Evolutionary conservation across 1,284 basidiomycete genomes (phyloP).

Genomic region (Leucoagaricus sp.): DNA sequence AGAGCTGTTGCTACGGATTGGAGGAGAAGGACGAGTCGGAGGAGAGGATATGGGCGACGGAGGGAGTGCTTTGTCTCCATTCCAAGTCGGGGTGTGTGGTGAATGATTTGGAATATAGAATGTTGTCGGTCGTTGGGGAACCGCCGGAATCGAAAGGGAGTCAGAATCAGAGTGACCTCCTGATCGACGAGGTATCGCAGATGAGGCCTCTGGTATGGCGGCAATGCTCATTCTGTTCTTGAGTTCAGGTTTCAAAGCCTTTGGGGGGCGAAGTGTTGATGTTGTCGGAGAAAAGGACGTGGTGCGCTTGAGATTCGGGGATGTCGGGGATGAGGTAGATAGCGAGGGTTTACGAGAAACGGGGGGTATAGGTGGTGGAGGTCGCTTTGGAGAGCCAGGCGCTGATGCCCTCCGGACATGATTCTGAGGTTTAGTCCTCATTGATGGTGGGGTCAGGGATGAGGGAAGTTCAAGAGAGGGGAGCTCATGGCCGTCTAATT

Average conservation of each 20-base stretch:
- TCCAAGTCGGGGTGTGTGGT: background rate
- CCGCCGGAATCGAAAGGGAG: background rate
- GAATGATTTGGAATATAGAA: background rate
- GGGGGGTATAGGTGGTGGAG: conserved; percentile 9
- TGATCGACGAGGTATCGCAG: background rate
- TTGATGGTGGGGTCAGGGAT: conserved; percentile 77
- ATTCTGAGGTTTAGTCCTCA: conserved; percentile 38
- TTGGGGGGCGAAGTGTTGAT: background rate
- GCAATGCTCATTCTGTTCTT: conserved; percentile 7
- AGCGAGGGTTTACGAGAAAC: conserved; percentile 12
- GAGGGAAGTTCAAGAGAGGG: conserved; percentile 66
- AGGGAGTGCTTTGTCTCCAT: background rate
- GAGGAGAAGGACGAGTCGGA: background rate
- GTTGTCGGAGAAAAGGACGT: conserved; percentile 8
- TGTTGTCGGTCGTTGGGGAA: background rate
- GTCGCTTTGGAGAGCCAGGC: conserved; percentile 10
- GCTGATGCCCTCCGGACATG: conserved; percentile 11
- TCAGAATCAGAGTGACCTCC: too few relatives aligned
- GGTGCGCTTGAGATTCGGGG: conserved; percentile 7
- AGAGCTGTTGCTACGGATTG: background rate
- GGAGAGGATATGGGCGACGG: background rate
- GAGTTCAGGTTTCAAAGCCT: background rate
- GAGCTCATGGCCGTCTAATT: conserved; percentile 77
- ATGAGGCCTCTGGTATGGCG: conserved; percentile 1
- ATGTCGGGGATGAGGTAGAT: conserved; percentile 14